phyloP scores from a whole-genome alignment of 768 basidiomycete species.

The Pisolithus albus region DNA sequence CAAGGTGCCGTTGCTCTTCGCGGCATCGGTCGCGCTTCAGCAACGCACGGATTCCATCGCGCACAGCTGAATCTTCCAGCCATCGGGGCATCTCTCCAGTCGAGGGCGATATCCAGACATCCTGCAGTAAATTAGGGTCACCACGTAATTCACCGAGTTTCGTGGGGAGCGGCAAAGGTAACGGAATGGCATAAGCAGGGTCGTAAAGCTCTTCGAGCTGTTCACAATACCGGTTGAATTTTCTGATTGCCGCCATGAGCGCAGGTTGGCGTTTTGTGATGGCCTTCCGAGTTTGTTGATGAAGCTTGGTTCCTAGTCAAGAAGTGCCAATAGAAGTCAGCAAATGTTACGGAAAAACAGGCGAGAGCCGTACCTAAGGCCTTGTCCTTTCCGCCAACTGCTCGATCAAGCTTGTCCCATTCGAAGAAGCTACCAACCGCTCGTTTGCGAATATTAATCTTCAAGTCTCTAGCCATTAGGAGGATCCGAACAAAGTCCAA shows the following conservation, averaged over 20 bases:
- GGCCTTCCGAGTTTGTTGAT: conserved; percentile 18
- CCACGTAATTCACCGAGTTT: conserved; percentile 16
- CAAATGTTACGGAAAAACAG: too few relatives aligned
- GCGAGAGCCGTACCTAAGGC: conserved; percentile 4
- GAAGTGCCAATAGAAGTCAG: too few relatives aligned
- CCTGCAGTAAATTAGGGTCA: conserved; percentile 27
- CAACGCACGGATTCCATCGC: conserved; percentile 26
- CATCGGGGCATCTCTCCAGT: conserved; percentile 18
- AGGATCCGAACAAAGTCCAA: conserved; percentile 27
- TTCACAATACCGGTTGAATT: too few relatives aligned
- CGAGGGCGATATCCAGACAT: conserved; percentile 20
- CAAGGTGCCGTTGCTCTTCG: conserved; percentile 25
- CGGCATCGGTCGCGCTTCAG: conserved; percentile 22
- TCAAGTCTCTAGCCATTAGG: conserved; percentile 13
- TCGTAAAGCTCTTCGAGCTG: too few relatives aligned
- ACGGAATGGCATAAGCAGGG: conserved; percentile 21
- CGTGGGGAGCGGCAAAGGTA: conserved; percentile 28
- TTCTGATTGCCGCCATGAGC: not conserved
- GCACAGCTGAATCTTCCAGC: conserved; percentile 27
- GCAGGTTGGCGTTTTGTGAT: conserved; percentile 15
- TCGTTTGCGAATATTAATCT: conserved; percentile 32
- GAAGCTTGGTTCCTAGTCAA: conserved; percentile 22
- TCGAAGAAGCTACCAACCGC: conserved; percentile 32
- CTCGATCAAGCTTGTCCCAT: conserved; percentile 32
- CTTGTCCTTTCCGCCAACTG: conserved; percentile 21